A percentile compares a stretch with the other conserved stretches of the same genome.
Conservation (phyloP, 1,284 basidiomycete genomes). For the Trametes pubescens region DNA sequence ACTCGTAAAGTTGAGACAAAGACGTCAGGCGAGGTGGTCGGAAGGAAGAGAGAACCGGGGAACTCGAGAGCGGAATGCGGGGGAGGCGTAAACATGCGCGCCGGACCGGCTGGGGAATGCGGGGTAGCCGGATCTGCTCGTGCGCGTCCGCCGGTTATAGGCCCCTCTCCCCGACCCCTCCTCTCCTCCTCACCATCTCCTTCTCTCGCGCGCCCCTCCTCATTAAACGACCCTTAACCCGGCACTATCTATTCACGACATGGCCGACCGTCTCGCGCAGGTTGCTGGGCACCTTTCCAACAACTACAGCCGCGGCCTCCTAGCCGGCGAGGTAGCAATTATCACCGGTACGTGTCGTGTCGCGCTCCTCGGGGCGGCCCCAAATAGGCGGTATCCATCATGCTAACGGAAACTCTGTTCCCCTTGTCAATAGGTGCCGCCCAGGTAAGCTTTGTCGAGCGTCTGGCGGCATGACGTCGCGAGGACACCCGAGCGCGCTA, state of each 20-base stretch:
- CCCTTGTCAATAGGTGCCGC: constrained; percentile 62
- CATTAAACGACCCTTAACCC: not conserved
- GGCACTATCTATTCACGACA: constrained; percentile 37
- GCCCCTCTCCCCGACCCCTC: constrained; percentile 8
- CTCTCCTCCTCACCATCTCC: constrained; percentile 24
- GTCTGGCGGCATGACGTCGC: constrained; percentile 14
- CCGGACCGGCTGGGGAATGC: constrained; percentile 31
- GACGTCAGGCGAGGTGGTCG: not conserved
- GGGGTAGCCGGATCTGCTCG: constrained; percentile 27
- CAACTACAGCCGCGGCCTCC: constrained; percentile 66
- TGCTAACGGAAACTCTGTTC: constrained; percentile 17
- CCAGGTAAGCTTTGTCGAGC: constrained; percentile 56
- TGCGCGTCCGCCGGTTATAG: constrained; percentile 17
- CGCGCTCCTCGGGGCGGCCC: constrained; percentile 27
- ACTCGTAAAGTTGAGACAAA: not conserved
- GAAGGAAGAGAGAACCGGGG: constrained; percentile 9
- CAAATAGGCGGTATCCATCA: constrained; percentile 13
- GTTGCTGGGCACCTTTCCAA: constrained; percentile 74
- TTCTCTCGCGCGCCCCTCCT: not conserved
- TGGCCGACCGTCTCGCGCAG: constrained; percentile 75
- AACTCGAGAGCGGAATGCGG: constrained; percentile 4
- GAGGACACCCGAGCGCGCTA: constrained; percentile 7
- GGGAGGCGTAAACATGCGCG: constrained; percentile 28
- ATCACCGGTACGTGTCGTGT: constrained; percentile 70
- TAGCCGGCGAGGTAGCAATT: constrained; percentile 84